Base-by-base conservation (phyloP, 805 yeast species). In the Nematodospora valgi region DNA sequence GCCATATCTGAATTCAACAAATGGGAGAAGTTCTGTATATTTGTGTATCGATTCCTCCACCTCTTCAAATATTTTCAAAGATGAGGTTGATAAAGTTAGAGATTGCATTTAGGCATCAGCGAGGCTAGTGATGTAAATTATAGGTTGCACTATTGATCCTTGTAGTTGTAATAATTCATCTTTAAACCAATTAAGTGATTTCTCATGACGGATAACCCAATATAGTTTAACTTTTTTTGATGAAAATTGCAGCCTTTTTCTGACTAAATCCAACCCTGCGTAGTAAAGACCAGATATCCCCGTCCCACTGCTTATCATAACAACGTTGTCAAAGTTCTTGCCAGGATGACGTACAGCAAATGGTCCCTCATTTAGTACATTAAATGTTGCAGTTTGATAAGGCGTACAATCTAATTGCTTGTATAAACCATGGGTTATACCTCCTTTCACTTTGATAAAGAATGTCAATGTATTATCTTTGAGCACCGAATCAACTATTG, bases 401-500 rank as follows among this genome's bases (percentile, higher is more conserved):
- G 65, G 62, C 26, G 44, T 36, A n/a, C 35, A 44, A 26, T 35
- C 27, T 37, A 63, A 49, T 18, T 51, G 43, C 35, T 52, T 49
- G 39, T 44, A 51, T 14, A 63, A 46, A 1, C 54, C 48, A 38
- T 60, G 57, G 2, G 83, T 76, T 40, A 75, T 56, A 3, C 85
- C 86, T 9, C 67, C 66, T 44, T 78, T 73, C 4, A 72, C 72
- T 48, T 72, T 71, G 31, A 76, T 59, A 34, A 66, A 58, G 32
- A 80, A 64, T 20, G 72, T 71, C 30, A 64, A 55, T 38, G 69
- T 64, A 25, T 76, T 67, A 7, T 37, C 45, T 10, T 34, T 38
- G 8, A 24, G 37, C 9, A 35, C 38, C 23, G 38, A 35, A 33
- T 48, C 46, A 28, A 63, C 62, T 14, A 64, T 46, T 14, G 72